phyloP scores from a whole-genome alignment of 2,329 filamentous ascomycete genomes.

The Grosmannia clavigera region DNA sequence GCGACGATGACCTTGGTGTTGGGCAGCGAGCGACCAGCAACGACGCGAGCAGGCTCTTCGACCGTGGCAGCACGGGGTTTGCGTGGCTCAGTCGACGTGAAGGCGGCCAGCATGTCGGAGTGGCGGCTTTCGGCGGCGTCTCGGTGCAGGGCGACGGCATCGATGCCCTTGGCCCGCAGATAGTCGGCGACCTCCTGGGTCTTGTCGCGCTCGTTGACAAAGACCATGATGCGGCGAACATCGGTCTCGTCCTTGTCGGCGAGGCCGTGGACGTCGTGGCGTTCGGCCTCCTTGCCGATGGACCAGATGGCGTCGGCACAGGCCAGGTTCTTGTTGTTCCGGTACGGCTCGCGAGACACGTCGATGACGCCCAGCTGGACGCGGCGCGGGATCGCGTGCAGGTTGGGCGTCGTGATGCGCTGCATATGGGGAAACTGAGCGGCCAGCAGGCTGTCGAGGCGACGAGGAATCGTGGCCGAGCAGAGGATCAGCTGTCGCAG shows the following conservation, averaged over 20 bases:
- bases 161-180: conserved; percentile 72
- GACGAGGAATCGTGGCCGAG: conserved; percentile 88
- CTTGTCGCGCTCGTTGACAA: conserved; percentile 17
- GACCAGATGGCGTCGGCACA: conserved; percentile 93
- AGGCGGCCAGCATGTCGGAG: conserved; percentile 62
- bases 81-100: conserved; percentile 43
- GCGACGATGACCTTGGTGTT: conserved; percentile 89
- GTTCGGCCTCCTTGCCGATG: conserved; percentile 64
- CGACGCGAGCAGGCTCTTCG: not conserved
- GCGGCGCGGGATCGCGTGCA: conserved; percentile 88
- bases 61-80: conserved; percentile 9
- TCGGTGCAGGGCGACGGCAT: conserved; percentile 72
- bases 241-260: conserved; percentile 48
- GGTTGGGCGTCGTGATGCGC: conserved; percentile 84
- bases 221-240: conserved; percentile 56
- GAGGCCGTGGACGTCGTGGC: conserved; percentile 31
- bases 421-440: conserved; percentile 70
- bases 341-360: conserved; percentile 82
- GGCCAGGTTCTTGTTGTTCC: conserved; percentile 82
- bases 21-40: conserved; percentile 39
- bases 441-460: conserved; percentile 74
- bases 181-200: conserved; percentile 71
- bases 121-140: conserved; percentile 72
- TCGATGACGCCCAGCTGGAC: conserved; percentile 92
- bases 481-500: conserved; percentile 81